Evolutionary conservation across 257 asterid genomes (phyloP), one percentile per base, ranked within the genome.

Genomic region (Rauvolfia tetraphylla): DNA sequence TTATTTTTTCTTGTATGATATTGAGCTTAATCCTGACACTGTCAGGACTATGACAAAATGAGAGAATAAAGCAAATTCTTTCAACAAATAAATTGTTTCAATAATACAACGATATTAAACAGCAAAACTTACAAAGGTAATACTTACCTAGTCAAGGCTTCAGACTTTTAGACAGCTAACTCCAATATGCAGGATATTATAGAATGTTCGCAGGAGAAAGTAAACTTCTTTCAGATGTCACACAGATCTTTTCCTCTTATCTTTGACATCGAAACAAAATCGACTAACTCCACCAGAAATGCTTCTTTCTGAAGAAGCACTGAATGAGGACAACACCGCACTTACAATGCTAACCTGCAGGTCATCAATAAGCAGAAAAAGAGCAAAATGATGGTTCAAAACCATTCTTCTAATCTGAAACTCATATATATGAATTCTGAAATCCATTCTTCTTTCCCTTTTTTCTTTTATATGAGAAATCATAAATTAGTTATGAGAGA

Each of bases 301-400:
- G 92, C 98, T 89, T 94, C 97, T 84, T 94, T 94, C 80, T 92
- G 93, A 75, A 92, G 97, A 76, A 94, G 97, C 80, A 92, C 97
- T 5, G 98, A 90, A 69, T 92, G 97, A 27, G 97, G 89, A 80
- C 89, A 92, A 68, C 74, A 4, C 97, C 56, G 90, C 95, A 83
- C 97, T 92, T 78, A 90, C 97, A 76, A 84, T 82, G 82, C 98
- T 92, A 83, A 92, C 97, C 98, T 94, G 93, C 84, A 86, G 23
- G 2, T 49, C 56, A 49, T 49, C 56, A 49, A 46, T 46, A 1
- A 46, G 17, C 53, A 46, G 53, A 46, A 46, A 14, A 46, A 46
- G 53, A 46, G 53, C 44, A 41, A 41, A 9, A 41, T 2, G 8
- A 41, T 9, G 8, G 11, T 46, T 11, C 53, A 46, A 46, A 46